Evolutionary conservation across 2,329 filamentous ascomycete species (phyloP).

Genomic region (Aspergillus ochraceoroseus): DNA sequence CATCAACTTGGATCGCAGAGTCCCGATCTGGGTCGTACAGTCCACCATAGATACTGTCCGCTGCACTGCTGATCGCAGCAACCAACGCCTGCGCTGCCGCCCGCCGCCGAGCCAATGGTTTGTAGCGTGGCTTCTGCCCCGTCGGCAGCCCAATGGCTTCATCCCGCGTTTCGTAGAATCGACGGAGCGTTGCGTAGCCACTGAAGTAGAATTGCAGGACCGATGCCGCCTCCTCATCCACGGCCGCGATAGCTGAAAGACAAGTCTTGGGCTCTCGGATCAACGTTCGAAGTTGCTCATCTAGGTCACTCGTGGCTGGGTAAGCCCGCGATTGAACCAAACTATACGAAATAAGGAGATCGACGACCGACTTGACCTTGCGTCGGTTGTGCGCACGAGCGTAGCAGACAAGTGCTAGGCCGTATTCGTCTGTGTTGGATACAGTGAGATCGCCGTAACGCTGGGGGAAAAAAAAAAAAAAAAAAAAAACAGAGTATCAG

Average conservation of each 20-base stretch:
- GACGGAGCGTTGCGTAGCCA: slow-evolving; percentile 84
- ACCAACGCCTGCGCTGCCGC: slow-evolving; percentile 69
- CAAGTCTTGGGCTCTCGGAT: slow-evolving; percentile 67
- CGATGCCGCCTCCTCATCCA: slow-evolving; percentile 75
- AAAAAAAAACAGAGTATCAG: slow-evolving; percentile 15
- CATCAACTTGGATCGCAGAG: slow-evolving; percentile 82
- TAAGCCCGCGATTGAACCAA: slow-evolving; percentile 79
- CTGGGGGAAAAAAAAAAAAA: slow-evolving; percentile 42
- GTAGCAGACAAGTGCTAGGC: slow-evolving; percentile 85
- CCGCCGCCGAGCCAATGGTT: slow-evolving; percentile 58
- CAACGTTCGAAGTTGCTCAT: slow-evolving; percentile 64
- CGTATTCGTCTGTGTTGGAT: slow-evolving; percentile 69
- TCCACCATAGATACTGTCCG: slow-evolving; percentile 86
- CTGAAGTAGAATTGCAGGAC: slow-evolving; percentile 80
- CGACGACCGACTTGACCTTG: slow-evolving; percentile 80
- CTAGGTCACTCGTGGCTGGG: slow-evolving; percentile 66
- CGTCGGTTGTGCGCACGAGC: slow-evolving; percentile 71
- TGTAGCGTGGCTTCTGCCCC: slow-evolving; percentile 42
- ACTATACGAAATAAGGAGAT: slow-evolving; percentile 80
- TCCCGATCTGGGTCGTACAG: slow-evolving; percentile 76
- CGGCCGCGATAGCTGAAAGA: slow-evolving; percentile 64
- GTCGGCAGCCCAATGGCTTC: slow-evolving; percentile 46
- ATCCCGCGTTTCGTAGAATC: slow-evolving; percentile 87
- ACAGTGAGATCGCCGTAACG: slow-evolving; percentile 76
- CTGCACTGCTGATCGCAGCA: slow-evolving; percentile 78